These are phyloP conservation scores for Rubus idaeus DNA, from an alignment of 306 rosid genomes.

Conservation along the genomic window DNA sequence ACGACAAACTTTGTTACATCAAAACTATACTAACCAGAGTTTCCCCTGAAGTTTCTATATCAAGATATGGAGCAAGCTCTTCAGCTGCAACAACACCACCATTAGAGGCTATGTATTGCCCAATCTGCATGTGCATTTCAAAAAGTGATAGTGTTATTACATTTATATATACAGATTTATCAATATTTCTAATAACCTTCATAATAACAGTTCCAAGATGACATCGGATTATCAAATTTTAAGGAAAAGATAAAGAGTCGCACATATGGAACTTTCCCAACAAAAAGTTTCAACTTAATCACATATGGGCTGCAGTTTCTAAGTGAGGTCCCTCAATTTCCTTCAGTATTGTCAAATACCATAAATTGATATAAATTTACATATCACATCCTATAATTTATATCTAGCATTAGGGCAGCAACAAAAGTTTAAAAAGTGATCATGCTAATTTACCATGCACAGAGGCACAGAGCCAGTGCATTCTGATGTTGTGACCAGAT, in stretches of 20 bases:
- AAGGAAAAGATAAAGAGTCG: not conserved
- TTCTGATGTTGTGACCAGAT: not conserved
- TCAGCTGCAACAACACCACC: slow-evolving; percentile 97
- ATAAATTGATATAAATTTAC: not conserved
- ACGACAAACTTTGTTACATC: not conserved
- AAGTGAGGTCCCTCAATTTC: not conserved
- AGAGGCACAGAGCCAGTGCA: not conserved
- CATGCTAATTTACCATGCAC: not conserved
- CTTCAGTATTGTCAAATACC: not conserved
- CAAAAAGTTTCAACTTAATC: not conserved
- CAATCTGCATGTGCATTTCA: slow-evolving; percentile 61
- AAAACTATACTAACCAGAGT: slow-evolving; percentile 45
- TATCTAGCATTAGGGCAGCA: not conserved
- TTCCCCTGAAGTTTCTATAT: slow-evolving; percentile 41
- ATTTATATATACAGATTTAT: not conserved
- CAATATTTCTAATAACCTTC: not conserved
- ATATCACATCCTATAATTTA: not conserved
- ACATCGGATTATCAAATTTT: not conserved
- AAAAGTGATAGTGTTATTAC: not conserved
- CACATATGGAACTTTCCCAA: too few relatives aligned
- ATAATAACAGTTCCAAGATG: not conserved
- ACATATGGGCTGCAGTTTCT: not conserved
- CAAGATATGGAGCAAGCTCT: slow-evolving; percentile 96
- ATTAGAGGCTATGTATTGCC: slow-evolving; percentile 85
- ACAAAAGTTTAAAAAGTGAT: not conserved